These are phyloP conservation scores for Allium cepa DNA, from an alignment of 106 monocot species.

Conservation along the genomic window DNA sequence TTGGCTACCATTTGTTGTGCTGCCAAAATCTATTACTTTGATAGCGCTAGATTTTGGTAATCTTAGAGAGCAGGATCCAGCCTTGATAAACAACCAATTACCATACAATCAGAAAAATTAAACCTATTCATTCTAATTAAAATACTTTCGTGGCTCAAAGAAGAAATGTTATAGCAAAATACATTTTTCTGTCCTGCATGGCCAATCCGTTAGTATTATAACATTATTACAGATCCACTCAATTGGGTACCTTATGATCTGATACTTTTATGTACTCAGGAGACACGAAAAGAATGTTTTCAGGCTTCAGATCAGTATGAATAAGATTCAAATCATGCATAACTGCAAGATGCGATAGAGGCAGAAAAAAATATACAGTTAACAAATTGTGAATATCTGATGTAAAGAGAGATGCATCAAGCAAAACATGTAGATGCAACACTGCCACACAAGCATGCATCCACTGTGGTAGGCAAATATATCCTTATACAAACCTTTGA, in stretches of 20 bases:
- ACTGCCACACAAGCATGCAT: not conserved
- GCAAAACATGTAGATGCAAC: not conserved
- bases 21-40: conserved; percentile 80
- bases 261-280: conserved; percentile 59
- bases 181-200: not conserved
- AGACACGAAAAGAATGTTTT: conserved; percentile 61
- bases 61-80: conserved; percentile 13
- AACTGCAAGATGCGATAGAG: conserved; percentile 24
- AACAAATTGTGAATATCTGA: not conserved
- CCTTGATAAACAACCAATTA: not conserved
- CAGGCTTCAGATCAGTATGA: conserved; percentile 56
- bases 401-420: not conserved
- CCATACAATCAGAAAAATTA: conserved; percentile 1
- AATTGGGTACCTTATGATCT: conserved; percentile 28
- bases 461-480: not conserved
- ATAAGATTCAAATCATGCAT: conserved; percentile 46
- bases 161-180: not conserved
- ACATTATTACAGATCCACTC: not conserved
- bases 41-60: conserved; percentile 65
- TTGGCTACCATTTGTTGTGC: conserved; percentile 37
- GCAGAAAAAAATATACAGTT: conserved; percentile 1
- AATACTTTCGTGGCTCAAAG: not conserved
- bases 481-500: not conserved
- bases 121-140: not conserved
- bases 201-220: not conserved